A percentile compares a stretch with the other conserved stretches of the same genome.
These are phyloP conservation scores for Ricinus communis DNA, from an alignment of 345 rosid genomes.

Conservation along the genomic window DNA sequence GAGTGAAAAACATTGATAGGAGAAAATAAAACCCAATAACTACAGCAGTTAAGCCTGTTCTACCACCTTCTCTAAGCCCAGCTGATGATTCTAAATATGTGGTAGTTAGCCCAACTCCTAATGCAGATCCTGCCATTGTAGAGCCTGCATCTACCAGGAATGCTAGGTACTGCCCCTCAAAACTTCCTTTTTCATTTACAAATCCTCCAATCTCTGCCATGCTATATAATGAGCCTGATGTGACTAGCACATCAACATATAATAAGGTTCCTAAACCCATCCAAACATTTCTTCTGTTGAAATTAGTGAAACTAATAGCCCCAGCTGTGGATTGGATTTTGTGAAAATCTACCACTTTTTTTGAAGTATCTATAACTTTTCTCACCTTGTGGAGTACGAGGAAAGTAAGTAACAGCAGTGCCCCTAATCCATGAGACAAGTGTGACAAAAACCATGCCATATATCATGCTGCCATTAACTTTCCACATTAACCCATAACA, in stretches of 20 bases:
- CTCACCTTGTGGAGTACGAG: slow-evolving; percentile 54
- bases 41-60: slow-evolving; percentile 86
- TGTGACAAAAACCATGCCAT: slow-evolving; percentile 67
- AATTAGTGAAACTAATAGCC: slow-evolving; percentile 56
- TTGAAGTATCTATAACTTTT: slow-evolving; percentile 60
- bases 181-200: slow-evolving; percentile 51
- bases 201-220: slow-evolving; percentile 83
- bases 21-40: slow-evolving; percentile 57
- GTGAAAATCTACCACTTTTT: slow-evolving; percentile 67
- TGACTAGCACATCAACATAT: slow-evolving; percentile 69
- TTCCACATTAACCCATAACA: slow-evolving; percentile 65
- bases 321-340: slow-evolving; percentile 72
- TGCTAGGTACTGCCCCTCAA: slow-evolving; percentile 81
- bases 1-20: slow-evolving; percentile 62
- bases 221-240: slow-evolving; percentile 70
- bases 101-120: slow-evolving; percentile 67
- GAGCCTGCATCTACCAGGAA: slow-evolving; percentile 79
- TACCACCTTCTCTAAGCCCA: slow-evolving; percentile 86
- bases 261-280: slow-evolving; percentile 61
- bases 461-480: slow-evolving; percentile 80
- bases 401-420: slow-evolving; percentile 67
- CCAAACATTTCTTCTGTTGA: slow-evolving; percentile 64
- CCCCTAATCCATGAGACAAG: slow-evolving; percentile 77
- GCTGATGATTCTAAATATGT: slow-evolving; percentile 79
- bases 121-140: slow-evolving; percentile 61